Base-by-base conservation (phyloP, 176 grass and related monocot species). In the Puccinellia tenuiflora region DNA sequence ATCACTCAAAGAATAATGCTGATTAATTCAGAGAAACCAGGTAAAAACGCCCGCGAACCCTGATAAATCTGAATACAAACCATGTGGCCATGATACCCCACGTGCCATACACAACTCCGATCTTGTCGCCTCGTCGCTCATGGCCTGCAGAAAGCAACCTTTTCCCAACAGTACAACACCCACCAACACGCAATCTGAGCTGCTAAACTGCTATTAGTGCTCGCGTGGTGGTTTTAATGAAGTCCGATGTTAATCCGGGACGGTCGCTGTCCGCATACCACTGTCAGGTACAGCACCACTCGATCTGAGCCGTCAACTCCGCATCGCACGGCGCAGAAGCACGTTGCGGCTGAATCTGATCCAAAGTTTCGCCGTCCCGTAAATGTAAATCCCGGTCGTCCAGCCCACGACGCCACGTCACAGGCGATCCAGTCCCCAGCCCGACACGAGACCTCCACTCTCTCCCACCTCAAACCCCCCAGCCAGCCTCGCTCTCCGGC, bases 351-450 rank as follows among this genome's bases (percentile, higher is more conserved):
- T 7, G 10, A 56, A 74, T 51, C 70, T 31, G 45, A 57, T 28
- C n/a, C 52, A 10, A 47, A 45, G 22, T 1, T 4, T 26, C 30
- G 24, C 34, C 0, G 75, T 26, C 52, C 51, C 7, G 75, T 39
- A 39, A 52, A 9, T 3, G 75, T 39, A 39, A 52, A 9, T 3
- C 22, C 57, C 73, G 5, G 51, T 53, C 47, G n/a, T n/a, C 28
- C 21, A 38, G 21, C 47, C 48, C 34, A 59, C 63, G 61, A 20
- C 64, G 75, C 63, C 84, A 79, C 76, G 79, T 82, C 61, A 60
- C 38, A 47, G 38, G 45, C 72, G 35, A 77, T 38, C 76, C 61
- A 26, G n/a, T 45, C 64, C 29, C 57, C 34, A 34, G 26, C 68
- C 26, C 21, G 33, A 43, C 22, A 71, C 63, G 48, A 42, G 48